A percentile compares a stretch with the other conserved stretches of the same genome.
Conservation (phyloP, 176 grass and related monocot species). For the Hordeum marinum region DNA sequence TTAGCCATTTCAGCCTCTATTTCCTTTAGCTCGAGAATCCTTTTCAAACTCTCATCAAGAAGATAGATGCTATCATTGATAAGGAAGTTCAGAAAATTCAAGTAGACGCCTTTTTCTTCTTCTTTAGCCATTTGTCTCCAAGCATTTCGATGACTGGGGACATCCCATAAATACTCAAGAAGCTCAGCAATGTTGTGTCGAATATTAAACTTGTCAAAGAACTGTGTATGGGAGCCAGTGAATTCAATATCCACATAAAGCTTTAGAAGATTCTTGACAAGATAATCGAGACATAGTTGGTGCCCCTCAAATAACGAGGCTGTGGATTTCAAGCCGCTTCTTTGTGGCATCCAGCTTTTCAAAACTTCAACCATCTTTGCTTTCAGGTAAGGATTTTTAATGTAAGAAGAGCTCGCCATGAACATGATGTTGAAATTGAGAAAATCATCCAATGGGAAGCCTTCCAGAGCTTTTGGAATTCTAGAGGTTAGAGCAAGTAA, state of each 20-base stretch:
- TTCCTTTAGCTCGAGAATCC: slow-evolving; percentile 94
- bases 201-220: slow-evolving; percentile 97
- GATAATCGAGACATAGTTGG: slow-evolving; percentile 77
- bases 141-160: slow-evolving; percentile 85
- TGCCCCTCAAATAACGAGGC: slow-evolving; percentile 92
- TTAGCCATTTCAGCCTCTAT: slow-evolving; percentile 96
- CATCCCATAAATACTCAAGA: slow-evolving; percentile 94
- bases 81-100: slow-evolving; percentile 98
- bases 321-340: slow-evolving; percentile 67
- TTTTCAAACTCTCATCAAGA: slow-evolving; percentile 99
- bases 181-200: slow-evolving; percentile 98
- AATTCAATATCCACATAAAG: slow-evolving; percentile 99
- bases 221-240: slow-evolving; percentile 95
- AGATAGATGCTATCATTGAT: slow-evolving; percentile 99
- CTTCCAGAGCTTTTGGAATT: slow-evolving; percentile 87
- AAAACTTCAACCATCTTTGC: slow-evolving; percentile 99
- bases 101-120: slow-evolving; percentile 92
- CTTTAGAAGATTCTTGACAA: slow-evolving; percentile 93
- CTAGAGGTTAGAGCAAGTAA: slow-evolving; percentile 93
- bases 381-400: slow-evolving; percentile 96
- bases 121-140: slow-evolving; percentile 96
- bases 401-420: slow-evolving; percentile 83
- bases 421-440: slow-evolving; percentile 99
- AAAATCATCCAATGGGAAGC: slow-evolving; percentile 78
- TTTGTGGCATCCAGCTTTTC: slow-evolving; percentile 90